Evolutionary conservation across 148 eudicot species (phyloP).

Genomic region (Suaeda aralocaspica): DNA sequence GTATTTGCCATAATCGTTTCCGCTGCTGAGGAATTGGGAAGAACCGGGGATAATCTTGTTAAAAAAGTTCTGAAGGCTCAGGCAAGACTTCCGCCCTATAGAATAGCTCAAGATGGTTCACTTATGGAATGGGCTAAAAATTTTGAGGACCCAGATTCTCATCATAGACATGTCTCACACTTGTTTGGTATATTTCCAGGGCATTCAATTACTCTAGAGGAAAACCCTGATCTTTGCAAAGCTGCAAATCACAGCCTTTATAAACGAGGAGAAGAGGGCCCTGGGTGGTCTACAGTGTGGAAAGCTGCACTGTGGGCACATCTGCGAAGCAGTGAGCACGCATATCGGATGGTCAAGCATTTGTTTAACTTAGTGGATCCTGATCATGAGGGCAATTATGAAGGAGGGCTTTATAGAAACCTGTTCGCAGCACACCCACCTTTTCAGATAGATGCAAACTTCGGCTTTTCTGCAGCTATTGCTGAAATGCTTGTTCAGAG

Average conservation of each 20-base stretch:
- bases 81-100: conserved; percentile 47
- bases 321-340: conserved; percentile 51
- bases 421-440: conserved; percentile 86
- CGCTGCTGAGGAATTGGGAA: conserved; percentile 75
- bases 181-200: conserved; percentile 86
- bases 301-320: conserved; percentile 80
- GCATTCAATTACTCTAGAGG: conserved; percentile 56
- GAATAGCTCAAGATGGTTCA: conserved; percentile 61
- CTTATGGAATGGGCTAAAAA: conserved; percentile 89
- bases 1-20: conserved; percentile 51
- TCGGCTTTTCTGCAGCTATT: conserved; percentile 79
- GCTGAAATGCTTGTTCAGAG: conserved; percentile 95
- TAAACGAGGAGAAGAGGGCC: conserved; percentile 83
- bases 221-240: conserved; percentile 69
- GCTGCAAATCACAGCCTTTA: conserved; percentile 59
- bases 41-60: conserved; percentile 47
- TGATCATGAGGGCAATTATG: conserved; percentile 44
- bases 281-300: conserved; percentile 93
- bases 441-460: conserved; percentile 88
- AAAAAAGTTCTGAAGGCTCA: conserved; percentile 58
- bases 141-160: conserved; percentile 65
- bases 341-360: conserved; percentile 80
- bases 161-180: conserved; percentile 84
- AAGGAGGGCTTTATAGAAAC: conserved; percentile 87
- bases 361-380: conserved; percentile 72